Conservation (phyloP, 2,329 filamentous ascomycete species). For the Coniella vitis region DNA sequence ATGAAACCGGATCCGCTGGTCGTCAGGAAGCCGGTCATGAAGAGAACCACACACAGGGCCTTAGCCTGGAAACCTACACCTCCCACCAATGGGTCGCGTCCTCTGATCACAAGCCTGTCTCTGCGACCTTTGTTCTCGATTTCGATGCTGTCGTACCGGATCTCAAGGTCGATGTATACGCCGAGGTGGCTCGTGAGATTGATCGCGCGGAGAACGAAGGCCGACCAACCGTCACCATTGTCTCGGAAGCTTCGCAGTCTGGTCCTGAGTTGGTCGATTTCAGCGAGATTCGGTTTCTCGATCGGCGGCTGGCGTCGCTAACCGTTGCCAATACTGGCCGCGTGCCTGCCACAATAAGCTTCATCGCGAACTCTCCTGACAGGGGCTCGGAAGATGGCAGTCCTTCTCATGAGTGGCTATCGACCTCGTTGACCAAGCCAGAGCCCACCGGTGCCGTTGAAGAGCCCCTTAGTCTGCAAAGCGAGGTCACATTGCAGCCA, state of each 20-base stretch:
- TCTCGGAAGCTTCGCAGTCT: constrained; percentile 57
- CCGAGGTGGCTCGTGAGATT: constrained; percentile 79
- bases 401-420: constrained; percentile 55
- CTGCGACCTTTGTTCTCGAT: constrained; percentile 73
- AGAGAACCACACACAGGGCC: constrained; percentile 49
- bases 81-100: constrained; percentile 86
- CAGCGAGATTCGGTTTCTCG: constrained; percentile 64
- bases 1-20: constrained; percentile 38
- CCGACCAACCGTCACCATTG: constrained; percentile 72
- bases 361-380: constrained; percentile 63
- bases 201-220: constrained; percentile 90
- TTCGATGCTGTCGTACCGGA: constrained; percentile 84
- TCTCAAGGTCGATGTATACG: constrained; percentile 74
- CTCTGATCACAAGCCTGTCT: constrained; percentile 91
- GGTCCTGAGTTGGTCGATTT: constrained; percentile 61
- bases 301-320: constrained; percentile 57
- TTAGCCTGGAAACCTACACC: constrained; percentile 61
- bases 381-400: constrained; percentile 30
- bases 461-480: constrained; percentile 26
- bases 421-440: constrained; percentile 54
- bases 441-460: constrained; percentile 28
- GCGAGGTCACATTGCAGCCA: constrained; percentile 65
- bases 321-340: constrained; percentile 91
- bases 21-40: constrained; percentile 47
- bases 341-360: constrained; percentile 70